phyloP scores from a whole-genome alignment of 2,329 filamentous ascomycete genomes.

The Colletotrichum incanum region DNA sequence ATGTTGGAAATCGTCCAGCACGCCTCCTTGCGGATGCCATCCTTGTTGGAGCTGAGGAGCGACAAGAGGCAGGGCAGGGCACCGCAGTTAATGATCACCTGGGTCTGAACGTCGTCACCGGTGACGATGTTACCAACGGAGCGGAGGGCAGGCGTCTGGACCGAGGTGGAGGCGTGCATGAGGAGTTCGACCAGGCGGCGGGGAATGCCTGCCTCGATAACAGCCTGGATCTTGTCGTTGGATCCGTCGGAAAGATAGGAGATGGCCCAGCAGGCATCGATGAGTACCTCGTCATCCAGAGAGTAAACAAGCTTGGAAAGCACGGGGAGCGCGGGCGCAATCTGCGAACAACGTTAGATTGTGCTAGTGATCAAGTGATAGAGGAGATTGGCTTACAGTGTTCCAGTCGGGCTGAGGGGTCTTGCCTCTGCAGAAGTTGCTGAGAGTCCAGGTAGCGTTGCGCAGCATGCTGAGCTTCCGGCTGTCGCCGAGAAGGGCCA shows the following conservation, averaged over 20 bases:
- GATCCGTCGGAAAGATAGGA: constrained; percentile 98
- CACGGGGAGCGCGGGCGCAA: constrained; percentile 93
- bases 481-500: constrained; percentile 93
- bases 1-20: constrained; percentile 99
- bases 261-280: constrained; percentile 99
- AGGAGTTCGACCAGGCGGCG: constrained; percentile 96
- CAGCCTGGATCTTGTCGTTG: constrained; percentile 99
- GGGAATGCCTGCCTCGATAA: constrained; percentile 98
- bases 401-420: constrained; percentile 98
- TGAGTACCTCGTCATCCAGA: constrained; percentile 96
- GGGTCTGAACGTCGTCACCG: constrained; percentile 97
- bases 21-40: constrained; percentile 98
- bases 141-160: constrained; percentile 96
- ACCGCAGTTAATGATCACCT: constrained; percentile 99
- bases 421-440: constrained; percentile 99
- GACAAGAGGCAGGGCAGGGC: constrained; percentile 93
- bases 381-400: constrained; percentile 77
- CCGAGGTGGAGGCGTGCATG: constrained; percentile 98
- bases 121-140: constrained; percentile 99
- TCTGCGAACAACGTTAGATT: constrained; percentile 66
- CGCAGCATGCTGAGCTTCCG: constrained; percentile 99
- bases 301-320: constrained; percentile 98
- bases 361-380: constrained; percentile 1
- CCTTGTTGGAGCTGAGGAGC: constrained; percentile 95
- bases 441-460: constrained; percentile 98